A percentile compares a stretch with the other conserved stretches of the same genome.
Conservation (phyloP, 1,284 basidiomycete species). For the Sparassis latifolia region DNA sequence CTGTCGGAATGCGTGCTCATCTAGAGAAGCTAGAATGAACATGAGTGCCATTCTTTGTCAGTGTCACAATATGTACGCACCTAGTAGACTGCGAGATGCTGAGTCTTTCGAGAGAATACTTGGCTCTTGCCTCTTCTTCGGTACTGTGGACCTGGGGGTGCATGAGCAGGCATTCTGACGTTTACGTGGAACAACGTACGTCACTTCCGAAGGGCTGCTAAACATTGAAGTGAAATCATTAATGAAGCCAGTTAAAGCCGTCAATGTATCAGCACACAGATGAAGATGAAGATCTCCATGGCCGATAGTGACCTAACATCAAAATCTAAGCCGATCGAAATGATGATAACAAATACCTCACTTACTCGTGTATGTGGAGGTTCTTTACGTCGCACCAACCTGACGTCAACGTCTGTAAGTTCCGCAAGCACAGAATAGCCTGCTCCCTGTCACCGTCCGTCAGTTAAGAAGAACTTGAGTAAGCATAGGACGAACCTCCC, state of each 20-base stretch:
- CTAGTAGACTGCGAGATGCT: constrained; percentile 10
- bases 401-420: constrained; percentile 41
- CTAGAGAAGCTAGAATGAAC: constrained; percentile 60
- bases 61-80: constrained; percentile 9
- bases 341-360: constrained; percentile 1
- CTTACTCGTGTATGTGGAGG: constrained; percentile 35
- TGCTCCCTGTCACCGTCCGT: constrained; percentile 28
- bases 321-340: no score
- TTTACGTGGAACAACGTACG: constrained; percentile 26
- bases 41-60: background rate
- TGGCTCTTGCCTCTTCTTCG: constrained; percentile 27
- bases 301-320: constrained; percentile 40
- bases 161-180: background rate
- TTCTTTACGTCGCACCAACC: constrained; percentile 25
- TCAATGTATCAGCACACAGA: constrained; percentile 64
- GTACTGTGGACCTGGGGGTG: background rate
- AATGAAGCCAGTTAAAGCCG: constrained; percentile 46
- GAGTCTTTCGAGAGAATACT: constrained; percentile 28
- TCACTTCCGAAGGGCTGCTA: constrained; percentile 26
- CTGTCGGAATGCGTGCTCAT: constrained; percentile 76
- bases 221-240: constrained; percentile 40
- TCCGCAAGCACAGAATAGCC: constrained; percentile 70
- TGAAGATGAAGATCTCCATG: constrained; percentile 45
- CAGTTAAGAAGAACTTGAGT: constrained; percentile 6
- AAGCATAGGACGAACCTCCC: constrained; percentile 54